phyloP scores from a whole-genome alignment of 208 protist genomes.

The Phytomonas francai region DNA sequence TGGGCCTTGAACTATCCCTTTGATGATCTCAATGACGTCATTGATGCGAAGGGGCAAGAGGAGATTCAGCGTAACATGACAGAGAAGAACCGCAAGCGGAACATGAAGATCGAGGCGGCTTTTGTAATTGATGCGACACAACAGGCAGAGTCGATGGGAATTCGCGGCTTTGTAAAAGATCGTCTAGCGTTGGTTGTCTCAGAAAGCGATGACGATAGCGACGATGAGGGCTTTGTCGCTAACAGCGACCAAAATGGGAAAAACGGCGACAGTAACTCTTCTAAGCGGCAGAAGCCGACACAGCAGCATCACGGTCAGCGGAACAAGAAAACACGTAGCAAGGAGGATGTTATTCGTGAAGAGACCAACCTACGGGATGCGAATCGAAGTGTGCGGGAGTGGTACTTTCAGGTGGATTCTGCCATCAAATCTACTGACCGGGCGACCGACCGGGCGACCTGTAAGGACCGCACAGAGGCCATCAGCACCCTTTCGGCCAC shows the following conservation, averaged over 20 bases:
- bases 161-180: conserved; percentile 61
- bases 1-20: conserved; percentile 73
- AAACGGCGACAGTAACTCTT: conserved; percentile 17
- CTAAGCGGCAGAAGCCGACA: conserved; percentile 16
- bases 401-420: conserved; percentile 34
- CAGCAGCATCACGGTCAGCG: conserved; percentile 61
- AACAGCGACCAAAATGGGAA: conserved; percentile 21
- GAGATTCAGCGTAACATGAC: conserved; percentile 53
- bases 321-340: conserved; percentile 65
- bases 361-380: conserved; percentile 49
- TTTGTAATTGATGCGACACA: conserved; percentile 67
- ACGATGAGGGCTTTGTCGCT: conserved; percentile 3
- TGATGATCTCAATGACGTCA: conserved; percentile 75
- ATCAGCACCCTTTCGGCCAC: conserved; percentile 21
- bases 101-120: conserved; percentile 46
- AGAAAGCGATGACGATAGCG: conserved; percentile 44
- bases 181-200: conserved; percentile 50
- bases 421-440: conserved; percentile 43
- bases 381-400: conserved; percentile 36
- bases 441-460: conserved; percentile 25
- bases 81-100: conserved; percentile 39
- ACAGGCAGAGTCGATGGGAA: conserved; percentile 85
- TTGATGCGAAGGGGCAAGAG: conserved; percentile 43
- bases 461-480: conserved; percentile 35
- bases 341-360: conserved; percentile 76